A percentile compares a stretch with the other conserved stretches of the same genome.
Conservation (phyloP, 352 stramenopile species). For the Phytophthora citrophthora region DNA sequence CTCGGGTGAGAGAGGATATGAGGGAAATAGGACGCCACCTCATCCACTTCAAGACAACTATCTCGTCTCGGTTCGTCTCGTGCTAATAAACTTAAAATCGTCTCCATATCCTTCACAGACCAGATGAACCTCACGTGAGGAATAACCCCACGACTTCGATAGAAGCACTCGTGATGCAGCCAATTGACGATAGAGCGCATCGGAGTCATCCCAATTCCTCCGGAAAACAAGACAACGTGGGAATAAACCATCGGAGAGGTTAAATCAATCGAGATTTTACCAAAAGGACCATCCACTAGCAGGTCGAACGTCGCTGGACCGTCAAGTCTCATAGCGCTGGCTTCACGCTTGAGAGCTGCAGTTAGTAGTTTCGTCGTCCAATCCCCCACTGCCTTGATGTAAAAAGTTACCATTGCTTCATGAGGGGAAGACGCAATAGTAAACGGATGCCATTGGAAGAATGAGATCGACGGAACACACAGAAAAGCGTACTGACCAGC, state of each 20-base stretch:
- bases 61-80: constrained; percentile 36
- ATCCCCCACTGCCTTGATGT: constrained; percentile 65
- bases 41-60: constrained; percentile 41
- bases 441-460: constrained; percentile 90
- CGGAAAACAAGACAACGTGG: constrained; percentile 53
- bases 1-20: constrained; percentile 35
- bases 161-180: constrained; percentile 38
- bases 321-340: constrained; percentile 33
- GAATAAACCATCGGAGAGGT: constrained; percentile 44
- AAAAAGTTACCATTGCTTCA: constrained; percentile 72
- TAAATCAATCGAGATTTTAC: constrained; percentile 52
- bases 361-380: constrained; percentile 68
- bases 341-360: constrained; percentile 42
- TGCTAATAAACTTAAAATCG: constrained; percentile 39
- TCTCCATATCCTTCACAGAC: constrained; percentile 54
- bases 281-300: constrained; percentile 63
- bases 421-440: constrained; percentile 80
- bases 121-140: constrained; percentile 63
- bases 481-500: constrained; percentile 84
- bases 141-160: constrained; percentile 33
- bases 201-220: constrained; percentile 59
- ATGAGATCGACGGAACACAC: constrained; percentile 72
- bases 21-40: constrained; percentile 41
- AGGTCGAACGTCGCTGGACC: constrained; percentile 36
- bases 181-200: constrained; percentile 62